Base-by-base conservation (phyloP, 2,329 filamentous ascomycete genomes). In the Sporothrix dimorphospora region DNA sequence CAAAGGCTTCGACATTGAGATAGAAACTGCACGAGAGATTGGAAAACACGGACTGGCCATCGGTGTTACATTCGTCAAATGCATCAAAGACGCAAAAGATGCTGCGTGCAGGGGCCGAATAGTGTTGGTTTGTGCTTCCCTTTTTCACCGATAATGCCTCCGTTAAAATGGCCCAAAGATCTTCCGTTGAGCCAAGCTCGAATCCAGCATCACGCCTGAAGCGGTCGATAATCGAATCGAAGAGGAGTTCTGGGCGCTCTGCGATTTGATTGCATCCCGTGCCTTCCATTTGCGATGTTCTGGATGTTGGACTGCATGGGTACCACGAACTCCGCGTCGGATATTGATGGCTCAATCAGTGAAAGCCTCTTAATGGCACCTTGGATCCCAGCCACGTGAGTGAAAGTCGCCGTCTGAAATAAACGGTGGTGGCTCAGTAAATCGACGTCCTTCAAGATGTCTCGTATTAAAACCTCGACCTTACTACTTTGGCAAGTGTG, bases 31-130 rank as follows among this genome's bases (percentile, higher is more conserved):
- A 67, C 9, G 24, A 21, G 12, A 34, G 30, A 24, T 27, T 40
- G 5, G 7, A 61, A n/a, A 8, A 47, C 7, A 24, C 7, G n/a
- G 38, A 19, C 16, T 61, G 53, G 4, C 55, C 66, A 6, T 21
- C 27, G 24, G 14, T 19, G 19, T 27, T 21, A 38, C 72, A 74
- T 12, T 73, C 81, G 68, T 85, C 82, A 1, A 84, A 73, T 0
- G 80, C 82, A 76, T 84, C 82, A 5, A 84, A 73, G 0, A 84
- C 77, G 11, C 72, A 74, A 4, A 73, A 38, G 1, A 73, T 53
- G 8, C 27, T 61, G 3, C 63, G n/a, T 53, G 21, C n/a, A 11
- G 12, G 49, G 21, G 3, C 49, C 8, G n/a, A 3, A 6, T 34
- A 3, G 11, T 12, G 9, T 24, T 9, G 49, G 9, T 53, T 3